Conservation (phyloP, 352 stramenopile genomes). For the Thalassiosira livingstoniorum region DNA sequence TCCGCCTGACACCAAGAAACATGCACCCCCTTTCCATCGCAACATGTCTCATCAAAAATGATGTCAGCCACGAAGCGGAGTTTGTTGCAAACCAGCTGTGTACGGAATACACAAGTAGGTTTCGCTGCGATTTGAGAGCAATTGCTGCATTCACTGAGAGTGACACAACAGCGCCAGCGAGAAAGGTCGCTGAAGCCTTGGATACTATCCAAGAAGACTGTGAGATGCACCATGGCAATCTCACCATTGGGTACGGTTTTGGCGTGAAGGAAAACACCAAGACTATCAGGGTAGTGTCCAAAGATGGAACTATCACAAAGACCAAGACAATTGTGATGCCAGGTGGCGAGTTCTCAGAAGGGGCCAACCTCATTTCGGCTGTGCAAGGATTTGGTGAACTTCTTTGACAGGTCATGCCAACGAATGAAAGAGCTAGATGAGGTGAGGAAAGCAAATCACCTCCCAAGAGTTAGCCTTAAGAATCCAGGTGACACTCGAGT, state of each 20-base stretch:
- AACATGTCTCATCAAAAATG: not conserved
- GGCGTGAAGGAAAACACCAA: constrained; percentile 12
- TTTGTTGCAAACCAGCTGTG: not conserved
- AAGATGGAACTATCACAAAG: not conserved
- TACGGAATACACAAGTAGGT: not conserved
- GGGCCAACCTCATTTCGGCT: not conserved
- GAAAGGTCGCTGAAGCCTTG: not conserved
- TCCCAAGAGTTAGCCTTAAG: not conserved
- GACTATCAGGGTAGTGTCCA: not conserved
- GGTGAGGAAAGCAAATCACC: not conserved
- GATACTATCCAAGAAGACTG: constrained; percentile 14
- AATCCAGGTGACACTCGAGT: constrained; percentile 15
- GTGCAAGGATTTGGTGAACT: constrained; percentile 1
- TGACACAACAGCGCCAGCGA: not conserved
- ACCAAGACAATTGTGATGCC: constrained; percentile 4
- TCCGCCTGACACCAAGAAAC: not conserved
- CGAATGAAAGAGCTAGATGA: constrained; percentile 10
- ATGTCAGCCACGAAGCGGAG: not conserved
- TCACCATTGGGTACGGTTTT: not conserved
- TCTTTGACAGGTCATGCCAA: constrained; percentile 1
- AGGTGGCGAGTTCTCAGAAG: not conserved
- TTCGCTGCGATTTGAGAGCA: not conserved
- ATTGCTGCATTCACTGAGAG: not conserved
- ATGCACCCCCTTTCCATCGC: not conserved
- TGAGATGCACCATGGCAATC: constrained; percentile 4